Base-by-base conservation (phyloP, 768 basidiomycete genomes). In the Favolaschia claudopus region DNA sequence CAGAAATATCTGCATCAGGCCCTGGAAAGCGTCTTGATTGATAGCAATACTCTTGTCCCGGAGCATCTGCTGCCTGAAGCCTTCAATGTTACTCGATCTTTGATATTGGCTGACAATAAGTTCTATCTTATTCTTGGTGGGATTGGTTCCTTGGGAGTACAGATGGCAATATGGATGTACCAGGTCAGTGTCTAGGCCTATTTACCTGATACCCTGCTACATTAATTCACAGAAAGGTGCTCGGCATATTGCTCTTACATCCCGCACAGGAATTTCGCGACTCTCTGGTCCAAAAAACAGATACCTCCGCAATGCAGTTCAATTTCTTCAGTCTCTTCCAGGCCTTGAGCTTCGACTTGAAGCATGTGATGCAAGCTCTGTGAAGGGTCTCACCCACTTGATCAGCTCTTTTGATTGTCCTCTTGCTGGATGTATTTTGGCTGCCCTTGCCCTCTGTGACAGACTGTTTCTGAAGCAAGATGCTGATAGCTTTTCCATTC, bases 131-230 rank as follows among this genome's bases (percentile, higher is more conserved):
- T 79, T 7, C 38, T 80, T 13, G 79, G 78, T 19, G 79, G 78
- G 9, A 72, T 79, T 31, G 76, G 79, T 4, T 69, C 70, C 9
- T 56, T 81, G 10, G 79, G 79, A 1, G 44, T 72, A 14, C 72
- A 76, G 22, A 57, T 77, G 19, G 78, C 79, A 7, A 44, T 76
- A 20, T 79, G 74, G 72, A 75, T 81, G 75, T 79, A 80, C 58
- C 49, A 74, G 68, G 79, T 79, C 49, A 9, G 71, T 64, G 3
- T n/a, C 1, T 13, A 27, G 3, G 33, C 6, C 19, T 47, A 14
- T 33, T 15, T 7, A n/a, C n/a, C 13, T 22, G 17, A 7, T 20
- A 17, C 9, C 32, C 22, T 34, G n/a, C 29, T 10, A 17, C 49
- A 22, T 25, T 5, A 12, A 20, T 40, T 19, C 28, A 13, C 39